Conservation (phyloP, 225 moss, liverwort and hornwort genomes). For the Marchantia polymorpha region DNA sequence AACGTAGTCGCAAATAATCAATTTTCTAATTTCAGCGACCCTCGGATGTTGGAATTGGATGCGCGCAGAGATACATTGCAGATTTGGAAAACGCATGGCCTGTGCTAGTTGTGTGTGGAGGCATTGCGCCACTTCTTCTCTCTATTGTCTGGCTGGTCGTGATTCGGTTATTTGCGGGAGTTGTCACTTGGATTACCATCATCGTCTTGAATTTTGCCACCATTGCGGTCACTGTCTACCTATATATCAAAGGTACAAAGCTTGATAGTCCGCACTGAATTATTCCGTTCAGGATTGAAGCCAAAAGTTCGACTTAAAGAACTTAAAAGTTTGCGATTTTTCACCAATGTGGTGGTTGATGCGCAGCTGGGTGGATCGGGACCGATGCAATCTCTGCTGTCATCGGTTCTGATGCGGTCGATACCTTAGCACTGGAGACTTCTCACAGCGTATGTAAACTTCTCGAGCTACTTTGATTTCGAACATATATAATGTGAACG, state of each 20-base stretch:
- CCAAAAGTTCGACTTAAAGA: no score
- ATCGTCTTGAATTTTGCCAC: conserved; percentile 62
- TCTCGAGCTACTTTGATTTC: not conserved
- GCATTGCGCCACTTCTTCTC: conserved; percentile 68
- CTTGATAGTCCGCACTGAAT: not conserved
- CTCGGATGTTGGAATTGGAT: not conserved
- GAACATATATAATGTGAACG: no score
- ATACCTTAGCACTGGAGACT: conserved; percentile 54
- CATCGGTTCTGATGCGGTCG: conserved; percentile 59
- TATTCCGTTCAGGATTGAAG: not conserved
- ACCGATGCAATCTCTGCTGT: conserved; percentile 67
- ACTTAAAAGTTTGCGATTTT: not conserved
- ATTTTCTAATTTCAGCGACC: not conserved
- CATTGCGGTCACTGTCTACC: conserved; percentile 68
- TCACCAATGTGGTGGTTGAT: not conserved
- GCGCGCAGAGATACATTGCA: conserved; percentile 79
- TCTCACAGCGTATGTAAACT: conserved; percentile 33
- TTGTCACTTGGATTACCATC: conserved; percentile 72
- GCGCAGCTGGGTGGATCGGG: conserved; percentile 94
- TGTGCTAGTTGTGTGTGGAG: conserved; percentile 84
- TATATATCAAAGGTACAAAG: conserved; percentile 77
- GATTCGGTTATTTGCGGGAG: conserved; percentile 78
- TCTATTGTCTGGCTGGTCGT: conserved; percentile 66
- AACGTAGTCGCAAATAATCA: not conserved
- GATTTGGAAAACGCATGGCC: conserved; percentile 93